Percentiles rank a stretch among this genome's conserved stretches.
phyloP scores from a whole-genome alignment of 2,329 filamentous ascomycete species.

The Chaetomium sp. region DNA sequence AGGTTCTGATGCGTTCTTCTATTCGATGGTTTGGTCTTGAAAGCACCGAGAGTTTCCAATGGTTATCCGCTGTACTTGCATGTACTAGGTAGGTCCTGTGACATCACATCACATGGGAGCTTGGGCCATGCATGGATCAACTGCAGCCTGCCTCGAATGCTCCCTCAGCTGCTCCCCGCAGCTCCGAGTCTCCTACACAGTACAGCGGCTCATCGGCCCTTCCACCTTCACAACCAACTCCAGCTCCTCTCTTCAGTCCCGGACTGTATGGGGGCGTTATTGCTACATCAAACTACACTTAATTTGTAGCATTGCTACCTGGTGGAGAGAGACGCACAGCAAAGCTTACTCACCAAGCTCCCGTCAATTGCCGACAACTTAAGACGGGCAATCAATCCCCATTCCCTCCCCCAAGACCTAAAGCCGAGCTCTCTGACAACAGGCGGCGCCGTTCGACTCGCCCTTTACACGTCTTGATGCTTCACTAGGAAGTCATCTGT shows the following conservation, averaged over 20 bases:
- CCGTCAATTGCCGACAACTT: not conserved
- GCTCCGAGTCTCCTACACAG: no score
- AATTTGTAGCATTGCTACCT: not conserved
- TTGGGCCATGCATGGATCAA: slow-evolving; percentile 21
- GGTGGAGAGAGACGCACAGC: not conserved
- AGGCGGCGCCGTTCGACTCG: not conserved
- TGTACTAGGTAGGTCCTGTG: no score
- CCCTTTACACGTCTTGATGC: not conserved
- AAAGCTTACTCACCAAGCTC: not conserved
- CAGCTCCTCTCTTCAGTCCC: not conserved
- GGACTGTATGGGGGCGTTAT: not conserved
- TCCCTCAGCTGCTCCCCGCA: slow-evolving; percentile 1
- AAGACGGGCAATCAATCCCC: no score
- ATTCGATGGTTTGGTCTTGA: slow-evolving; percentile 3
- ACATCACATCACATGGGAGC: slow-evolving; percentile 26
- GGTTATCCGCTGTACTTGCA: no score
- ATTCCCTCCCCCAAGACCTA: not conserved
- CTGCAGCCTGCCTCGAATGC: not conserved
- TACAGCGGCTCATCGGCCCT: not conserved
- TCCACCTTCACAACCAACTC: not conserved
- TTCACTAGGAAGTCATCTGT: not conserved
- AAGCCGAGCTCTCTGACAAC: not conserved
- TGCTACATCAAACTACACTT: not conserved
- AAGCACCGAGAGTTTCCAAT: not conserved
- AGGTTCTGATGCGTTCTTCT: not conserved